Conservation (phyloP, 352 stramenopile species). For the Halophytophthora batemanensis region DNA sequence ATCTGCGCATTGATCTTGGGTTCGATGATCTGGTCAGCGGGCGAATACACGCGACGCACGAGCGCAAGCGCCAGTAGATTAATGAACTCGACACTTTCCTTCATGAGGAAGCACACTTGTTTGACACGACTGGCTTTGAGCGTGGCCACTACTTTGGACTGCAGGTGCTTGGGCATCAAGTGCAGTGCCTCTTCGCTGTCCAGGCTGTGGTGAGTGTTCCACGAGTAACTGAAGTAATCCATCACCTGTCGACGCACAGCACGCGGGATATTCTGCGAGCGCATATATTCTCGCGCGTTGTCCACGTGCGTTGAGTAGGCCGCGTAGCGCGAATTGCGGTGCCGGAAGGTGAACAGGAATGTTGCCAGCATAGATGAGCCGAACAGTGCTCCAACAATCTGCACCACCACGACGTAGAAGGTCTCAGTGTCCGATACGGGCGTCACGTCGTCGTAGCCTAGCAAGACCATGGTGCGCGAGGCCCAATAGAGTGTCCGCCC, state of each 20-base stretch:
- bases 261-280: constrained; percentile 56
- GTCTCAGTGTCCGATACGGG: constrained; percentile 56
- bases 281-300: constrained; percentile 72
- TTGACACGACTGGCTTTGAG: constrained; percentile 61
- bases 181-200: constrained; percentile 59
- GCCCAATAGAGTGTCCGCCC: constrained; percentile 58
- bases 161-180: constrained; percentile 61
- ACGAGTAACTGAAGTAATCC: constrained; percentile 64
- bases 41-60: constrained; percentile 51
- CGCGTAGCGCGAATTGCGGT: constrained; percentile 47
- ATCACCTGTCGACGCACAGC: constrained; percentile 48
- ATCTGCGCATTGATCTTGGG: constrained; percentile 71
- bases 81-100: constrained; percentile 70
- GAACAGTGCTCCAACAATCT: constrained; percentile 49
- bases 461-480: constrained; percentile 49
- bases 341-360: constrained; percentile 73
- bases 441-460: constrained; percentile 65
- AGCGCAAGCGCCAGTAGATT: constrained; percentile 54
- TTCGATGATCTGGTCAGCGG: constrained; percentile 60
- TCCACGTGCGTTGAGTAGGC: constrained; percentile 59
- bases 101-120: constrained; percentile 67
- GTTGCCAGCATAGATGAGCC: constrained; percentile 59
- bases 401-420: constrained; percentile 42
- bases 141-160: constrained; percentile 57
- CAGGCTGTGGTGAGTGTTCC: constrained; percentile 57